These are phyloP conservation scores for Taiwanofungus camphoratus DNA, from an alignment of 1,284 basidiomycete species.

Conservation along the genomic window DNA sequence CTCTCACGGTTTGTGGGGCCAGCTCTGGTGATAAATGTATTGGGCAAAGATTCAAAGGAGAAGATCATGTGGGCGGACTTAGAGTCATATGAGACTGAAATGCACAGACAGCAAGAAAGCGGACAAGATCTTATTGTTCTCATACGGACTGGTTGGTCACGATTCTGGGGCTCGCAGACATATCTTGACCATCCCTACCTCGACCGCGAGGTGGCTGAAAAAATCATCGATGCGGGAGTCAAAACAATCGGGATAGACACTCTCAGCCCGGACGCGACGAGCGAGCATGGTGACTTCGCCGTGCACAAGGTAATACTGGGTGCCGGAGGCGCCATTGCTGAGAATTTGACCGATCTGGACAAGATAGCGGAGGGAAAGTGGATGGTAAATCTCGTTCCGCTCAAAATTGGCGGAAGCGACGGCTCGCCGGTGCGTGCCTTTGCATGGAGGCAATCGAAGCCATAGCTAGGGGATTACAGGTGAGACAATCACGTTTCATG, in stretches of 20 bases:
- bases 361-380: slow-evolving; percentile 34
- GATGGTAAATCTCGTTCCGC: slow-evolving; percentile 49
- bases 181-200: slow-evolving; percentile 66
- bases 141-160: slow-evolving; percentile 28
- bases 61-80: slow-evolving; percentile 50
- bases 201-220: slow-evolving; percentile 41
- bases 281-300: slow-evolving; percentile 33
- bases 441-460: too few relatives aligned
- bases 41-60: slow-evolving; percentile 33
- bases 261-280: slow-evolving; percentile 61
- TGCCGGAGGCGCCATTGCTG: slow-evolving; percentile 54
- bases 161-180: slow-evolving; percentile 39
- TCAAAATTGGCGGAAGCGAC: slow-evolving; percentile 52
- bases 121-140: slow-evolving; percentile 23
- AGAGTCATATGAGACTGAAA: slow-evolving; percentile 25
- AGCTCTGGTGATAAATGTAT: slow-evolving; percentile 44
- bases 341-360: slow-evolving; percentile 55
- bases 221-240: slow-evolving; percentile 45
- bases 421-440: slow-evolving; percentile 63
- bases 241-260: slow-evolving; percentile 55
- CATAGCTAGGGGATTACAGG: too few relatives aligned
- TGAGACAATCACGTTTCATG: too few relatives aligned
- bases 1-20: slow-evolving; percentile 45
- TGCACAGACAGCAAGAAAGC: slow-evolving; percentile 12
- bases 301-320: slow-evolving; percentile 56